These are phyloP conservation scores for Cystobasidium pallidum DNA, from an alignment of 1,284 basidiomycete species.

Conservation along the genomic window DNA sequence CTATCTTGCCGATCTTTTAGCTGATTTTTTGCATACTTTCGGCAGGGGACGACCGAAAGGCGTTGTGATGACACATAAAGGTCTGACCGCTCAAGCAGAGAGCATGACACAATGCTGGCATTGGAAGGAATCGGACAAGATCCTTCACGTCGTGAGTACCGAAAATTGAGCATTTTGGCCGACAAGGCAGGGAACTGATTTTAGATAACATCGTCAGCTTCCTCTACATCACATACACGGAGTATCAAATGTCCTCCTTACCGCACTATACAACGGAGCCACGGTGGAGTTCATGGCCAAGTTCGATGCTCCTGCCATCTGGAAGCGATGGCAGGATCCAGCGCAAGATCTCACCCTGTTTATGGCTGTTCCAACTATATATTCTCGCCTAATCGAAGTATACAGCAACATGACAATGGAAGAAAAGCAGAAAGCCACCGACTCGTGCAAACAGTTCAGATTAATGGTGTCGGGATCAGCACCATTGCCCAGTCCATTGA, in stretches of 20 bases:
- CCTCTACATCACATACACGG: conserved; percentile 57
- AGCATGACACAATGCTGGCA: conserved; percentile 54
- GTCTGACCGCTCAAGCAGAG: conserved; percentile 54
- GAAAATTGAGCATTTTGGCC: conserved; percentile 2
- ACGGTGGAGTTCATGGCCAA: conserved; percentile 55
- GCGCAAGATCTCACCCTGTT: conserved; percentile 47
- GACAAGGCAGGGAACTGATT: neutral
- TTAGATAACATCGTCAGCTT: conserved; percentile 42
- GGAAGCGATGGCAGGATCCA: conserved; percentile 42
- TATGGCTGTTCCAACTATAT: conserved; percentile 51
- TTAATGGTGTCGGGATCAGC: conserved; percentile 56
- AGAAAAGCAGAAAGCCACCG: conserved; percentile 49
- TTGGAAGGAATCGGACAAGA: conserved; percentile 52
- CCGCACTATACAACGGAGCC: conserved; percentile 56
- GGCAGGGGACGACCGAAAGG: conserved; percentile 56
- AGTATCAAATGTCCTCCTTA: conserved; percentile 55
- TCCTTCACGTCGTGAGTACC: conserved; percentile 48
- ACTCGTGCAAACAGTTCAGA: conserved; percentile 53
- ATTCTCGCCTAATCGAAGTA: conserved; percentile 48
- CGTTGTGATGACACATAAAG: conserved; percentile 55
- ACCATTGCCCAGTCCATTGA: conserved; percentile 55
- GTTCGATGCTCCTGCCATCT: conserved; percentile 54
- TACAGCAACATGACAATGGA: conserved; percentile 42
- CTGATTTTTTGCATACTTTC: too few relatives aligned
- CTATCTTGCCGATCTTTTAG: neutral